Conservation (phyloP, 2,329 filamentous ascomycete genomes). For the Pseudocercospora crystallina region DNA sequence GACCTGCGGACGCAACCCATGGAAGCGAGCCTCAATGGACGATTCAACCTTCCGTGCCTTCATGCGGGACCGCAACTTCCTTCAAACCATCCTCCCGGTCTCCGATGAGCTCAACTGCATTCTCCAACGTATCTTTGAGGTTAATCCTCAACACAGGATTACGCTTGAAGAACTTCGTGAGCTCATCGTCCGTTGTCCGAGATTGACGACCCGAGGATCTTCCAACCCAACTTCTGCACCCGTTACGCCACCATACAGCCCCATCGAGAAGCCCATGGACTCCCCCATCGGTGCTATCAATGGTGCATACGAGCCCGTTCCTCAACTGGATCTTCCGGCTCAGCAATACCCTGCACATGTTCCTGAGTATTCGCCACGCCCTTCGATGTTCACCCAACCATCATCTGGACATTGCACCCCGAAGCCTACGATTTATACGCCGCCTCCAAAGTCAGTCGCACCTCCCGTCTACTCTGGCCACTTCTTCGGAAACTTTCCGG, state of each 20-base stretch:
- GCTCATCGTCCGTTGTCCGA: slow-evolving; percentile 72
- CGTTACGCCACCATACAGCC: slow-evolving; percentile 45
- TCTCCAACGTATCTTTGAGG: slow-evolving; percentile 81
- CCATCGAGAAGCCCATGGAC: slow-evolving; percentile 37
- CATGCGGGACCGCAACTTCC: slow-evolving; percentile 78
- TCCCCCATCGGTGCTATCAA: slow-evolving; percentile 13
- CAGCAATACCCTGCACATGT: slow-evolving; percentile 23
- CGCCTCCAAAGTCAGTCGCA: slow-evolving; percentile 23
- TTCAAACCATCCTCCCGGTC: slow-evolving; percentile 88
- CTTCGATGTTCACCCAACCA: slow-evolving; percentile 25
- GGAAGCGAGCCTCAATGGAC: slow-evolving; percentile 92
- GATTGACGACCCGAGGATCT: slow-evolving; percentile 65
- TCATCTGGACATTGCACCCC: slow-evolving; percentile 29
- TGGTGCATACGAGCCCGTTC: slow-evolving; percentile 25
- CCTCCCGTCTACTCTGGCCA: slow-evolving; percentile 18
- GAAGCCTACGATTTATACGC: slow-evolving; percentile 29
- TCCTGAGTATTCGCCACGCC: background rate
- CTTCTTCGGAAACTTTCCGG: slow-evolving; percentile 22
- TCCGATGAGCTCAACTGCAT: slow-evolving; percentile 88
- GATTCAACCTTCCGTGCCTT: slow-evolving; percentile 95
- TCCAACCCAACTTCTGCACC: slow-evolving; percentile 45
- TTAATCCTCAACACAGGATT: slow-evolving; percentile 79
- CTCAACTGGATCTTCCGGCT: slow-evolving; percentile 31
- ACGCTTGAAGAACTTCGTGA: slow-evolving; percentile 75
- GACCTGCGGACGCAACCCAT: slow-evolving; percentile 96